Evolutionary conservation across 2,329 filamentous ascomycete genomes (phyloP), one percentile per base, ranked within the genome.

Genomic region (Verticillium isaacii): DNA sequence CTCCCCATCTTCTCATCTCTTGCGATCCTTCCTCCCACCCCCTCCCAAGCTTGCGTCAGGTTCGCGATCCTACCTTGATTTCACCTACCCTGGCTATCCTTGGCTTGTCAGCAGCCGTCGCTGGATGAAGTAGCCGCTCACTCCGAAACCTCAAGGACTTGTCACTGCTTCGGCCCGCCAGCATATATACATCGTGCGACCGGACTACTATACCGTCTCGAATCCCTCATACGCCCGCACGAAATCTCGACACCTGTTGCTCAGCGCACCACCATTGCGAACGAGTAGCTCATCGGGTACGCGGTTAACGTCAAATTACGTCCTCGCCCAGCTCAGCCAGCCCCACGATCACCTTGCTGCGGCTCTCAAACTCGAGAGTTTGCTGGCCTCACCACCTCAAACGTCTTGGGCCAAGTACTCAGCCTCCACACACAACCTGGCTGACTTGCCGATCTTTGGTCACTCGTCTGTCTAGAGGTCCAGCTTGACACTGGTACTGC

Each of bases 351-450:
- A 17, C 37, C n/a, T 50, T 50, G 45, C 19, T 23, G 15, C 37
- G 37, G 15, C 37, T 41, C 37, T 41, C 37, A 50, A 25, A 23
- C 45, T 25, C 45, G 23, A 19, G 36, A 52, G 34, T 56, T 29
- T 19, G 39, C 34, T 32, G 19, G 15, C 32, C 29, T 9, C 25
- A 29, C 32, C n/a, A 55, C 52, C n/a, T 25, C 60, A 36, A 50
- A 52, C 52, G 32, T 55, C 63, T 63, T 32, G 57, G 59, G 54
- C 39, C 59, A 39, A 61, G 64, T n/a, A n/a, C 45, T 50, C 45
- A 50, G 45, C 45, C 45, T 19, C 45, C 45, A 50, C 45, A 23
- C 41, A 9, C n/a, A 50, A 23, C n/a, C 45, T 50, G 19, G 17
- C 45, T 50, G 45, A 50, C 17, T 50, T 50, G 45, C n/a, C 45